Conservation (phyloP, 73 alveolate genomes). For the Tetrahymena borealis region DNA sequence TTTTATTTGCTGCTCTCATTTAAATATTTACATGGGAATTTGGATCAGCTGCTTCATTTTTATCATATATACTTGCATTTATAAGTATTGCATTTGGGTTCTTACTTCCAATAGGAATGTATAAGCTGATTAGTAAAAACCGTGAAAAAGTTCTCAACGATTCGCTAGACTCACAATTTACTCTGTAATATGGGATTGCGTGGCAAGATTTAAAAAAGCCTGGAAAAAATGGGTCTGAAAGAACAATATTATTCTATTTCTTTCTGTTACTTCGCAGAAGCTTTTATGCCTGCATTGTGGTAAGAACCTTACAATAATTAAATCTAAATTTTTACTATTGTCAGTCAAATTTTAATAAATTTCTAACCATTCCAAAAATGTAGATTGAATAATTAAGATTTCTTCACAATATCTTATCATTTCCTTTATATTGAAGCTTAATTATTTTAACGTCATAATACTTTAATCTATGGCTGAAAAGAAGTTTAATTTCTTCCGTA, state of each 20-base stretch:
- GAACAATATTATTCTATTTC: not conserved
- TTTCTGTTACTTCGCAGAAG: not conserved
- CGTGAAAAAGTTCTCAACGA: not conserved
- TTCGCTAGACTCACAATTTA: not conserved
- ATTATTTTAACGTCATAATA: too few relatives aligned
- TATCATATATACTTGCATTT: not conserved
- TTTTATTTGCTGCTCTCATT: not conserved
- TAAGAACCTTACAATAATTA: not conserved
- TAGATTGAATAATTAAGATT: too few relatives aligned
- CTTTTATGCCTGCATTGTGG: not conserved
- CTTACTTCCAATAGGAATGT: not conserved
- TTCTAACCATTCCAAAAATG: too few relatives aligned
- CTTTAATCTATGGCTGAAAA: too few relatives aligned
- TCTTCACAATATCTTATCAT: too few relatives aligned
- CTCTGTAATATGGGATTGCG: not conserved
- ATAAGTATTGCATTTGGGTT: not conserved
- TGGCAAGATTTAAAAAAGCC: not conserved
- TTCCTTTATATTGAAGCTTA: too few relatives aligned
- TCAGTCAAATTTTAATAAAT: not conserved
- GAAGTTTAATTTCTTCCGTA: too few relatives aligned
- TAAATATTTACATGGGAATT: not conserved
- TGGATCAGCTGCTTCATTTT: not conserved
- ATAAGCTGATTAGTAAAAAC: not conserved
- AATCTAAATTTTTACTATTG: not conserved
- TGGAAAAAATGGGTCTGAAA: not conserved